Conservation (phyloP, 192 early-diverging fungal species). For the Coemansia sp. region DNA sequence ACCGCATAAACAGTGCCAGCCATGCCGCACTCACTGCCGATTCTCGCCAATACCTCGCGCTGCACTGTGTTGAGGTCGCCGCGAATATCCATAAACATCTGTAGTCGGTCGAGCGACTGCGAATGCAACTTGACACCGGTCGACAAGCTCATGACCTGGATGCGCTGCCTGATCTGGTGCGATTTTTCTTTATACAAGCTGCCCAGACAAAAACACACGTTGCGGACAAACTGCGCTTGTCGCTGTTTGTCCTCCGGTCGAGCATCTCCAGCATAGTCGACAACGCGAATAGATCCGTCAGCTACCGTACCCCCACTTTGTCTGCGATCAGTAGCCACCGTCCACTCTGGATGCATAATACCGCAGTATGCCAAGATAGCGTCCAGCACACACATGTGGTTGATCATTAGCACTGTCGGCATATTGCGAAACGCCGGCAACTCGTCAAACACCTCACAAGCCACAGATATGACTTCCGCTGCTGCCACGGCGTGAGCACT, state of each 20-base stretch:
- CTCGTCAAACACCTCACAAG: constrained; percentile 72
- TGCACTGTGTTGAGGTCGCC: constrained; percentile 56
- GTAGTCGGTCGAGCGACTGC: constrained; percentile 67
- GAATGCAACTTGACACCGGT: constrained; percentile 63
- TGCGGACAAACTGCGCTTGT: constrained; percentile 42
- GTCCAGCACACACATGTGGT: constrained; percentile 75
- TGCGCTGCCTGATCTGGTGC: constrained; percentile 33
- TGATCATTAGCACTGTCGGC: constrained; percentile 69
- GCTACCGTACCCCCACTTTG: not conserved
- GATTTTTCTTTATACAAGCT: constrained; percentile 63
- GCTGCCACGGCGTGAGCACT: constrained; percentile 73
- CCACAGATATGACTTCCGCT: constrained; percentile 87
- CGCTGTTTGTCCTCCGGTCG: constrained; percentile 22
- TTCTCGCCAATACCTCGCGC: constrained; percentile 39
- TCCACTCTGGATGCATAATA: constrained; percentile 62
- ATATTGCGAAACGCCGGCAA: constrained; percentile 67
- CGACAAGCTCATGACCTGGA: constrained; percentile 62
- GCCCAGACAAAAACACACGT: constrained; percentile 62
- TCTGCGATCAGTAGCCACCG: constrained; percentile 14
- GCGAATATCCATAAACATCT: constrained; percentile 63
- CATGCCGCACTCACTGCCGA: constrained; percentile 46
- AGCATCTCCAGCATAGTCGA: not conserved
- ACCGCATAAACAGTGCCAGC: constrained; percentile 21
- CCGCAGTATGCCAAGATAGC: constrained; percentile 74
- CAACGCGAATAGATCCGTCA: not conserved